Conservation (phyloP, 495 filamentous ascomycete genomes). For the Talaromyces liani region DNA sequence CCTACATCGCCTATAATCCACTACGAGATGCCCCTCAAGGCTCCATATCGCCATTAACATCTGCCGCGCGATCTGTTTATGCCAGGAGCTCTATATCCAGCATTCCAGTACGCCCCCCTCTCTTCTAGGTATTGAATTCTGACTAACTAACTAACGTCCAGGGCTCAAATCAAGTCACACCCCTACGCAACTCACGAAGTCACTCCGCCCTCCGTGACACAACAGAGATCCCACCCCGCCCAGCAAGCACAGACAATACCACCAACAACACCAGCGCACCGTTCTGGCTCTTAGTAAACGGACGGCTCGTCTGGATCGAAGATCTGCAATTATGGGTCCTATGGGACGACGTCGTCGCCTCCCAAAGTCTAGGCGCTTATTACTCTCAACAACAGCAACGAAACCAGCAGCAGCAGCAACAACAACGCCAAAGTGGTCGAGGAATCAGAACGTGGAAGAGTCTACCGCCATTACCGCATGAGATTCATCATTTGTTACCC, state of each 20-base stretch:
- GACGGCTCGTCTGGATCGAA: conserved; percentile 14
- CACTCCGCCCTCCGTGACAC: neutral
- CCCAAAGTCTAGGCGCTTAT: neutral
- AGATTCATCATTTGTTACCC: conserved; percentile 3
- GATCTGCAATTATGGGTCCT: conserved; percentile 14
- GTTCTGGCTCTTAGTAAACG: conserved; percentile 4
- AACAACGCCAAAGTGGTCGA: neutral
- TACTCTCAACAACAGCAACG: neutral
- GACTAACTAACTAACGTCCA: neutral
- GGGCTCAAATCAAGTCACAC: neutral
- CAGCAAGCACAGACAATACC: conserved; percentile 1
- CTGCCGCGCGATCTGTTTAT: neutral
- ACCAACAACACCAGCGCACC: neutral
- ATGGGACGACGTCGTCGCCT: neutral
- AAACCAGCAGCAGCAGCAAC: neutral
- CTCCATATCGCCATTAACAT: conserved; percentile 2
- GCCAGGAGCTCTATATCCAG: conserved; percentile 1
- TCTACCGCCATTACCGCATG: conserved; percentile 2
- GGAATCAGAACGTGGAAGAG: conserved; percentile 1
- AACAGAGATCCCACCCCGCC: conserved; percentile 2
- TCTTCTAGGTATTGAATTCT: neutral
- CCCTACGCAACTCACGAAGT: conserved; percentile 2
- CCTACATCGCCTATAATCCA: neutral
- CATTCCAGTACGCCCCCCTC: neutral
- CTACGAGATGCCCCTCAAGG: neutral